phyloP scores from a whole-genome alignment of 305 asterid species.

The Salvia sclarea region DNA sequence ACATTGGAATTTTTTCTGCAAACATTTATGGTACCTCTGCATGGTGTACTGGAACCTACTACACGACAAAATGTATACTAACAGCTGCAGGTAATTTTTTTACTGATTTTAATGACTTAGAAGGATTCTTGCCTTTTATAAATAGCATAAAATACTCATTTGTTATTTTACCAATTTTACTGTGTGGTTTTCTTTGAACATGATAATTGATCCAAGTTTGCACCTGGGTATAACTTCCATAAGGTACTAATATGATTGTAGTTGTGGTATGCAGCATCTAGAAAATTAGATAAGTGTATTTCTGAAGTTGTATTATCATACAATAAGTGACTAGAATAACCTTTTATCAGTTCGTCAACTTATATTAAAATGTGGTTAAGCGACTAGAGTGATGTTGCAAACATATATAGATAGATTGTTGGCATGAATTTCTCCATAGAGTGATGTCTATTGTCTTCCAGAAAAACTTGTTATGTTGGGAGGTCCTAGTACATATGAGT shows the following conservation, averaged over 20 bases:
- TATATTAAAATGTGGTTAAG: neutral
- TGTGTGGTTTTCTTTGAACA: neutral
- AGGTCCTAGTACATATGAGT: neutral
- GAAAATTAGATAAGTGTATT: neutral
- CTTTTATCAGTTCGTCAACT: neutral
- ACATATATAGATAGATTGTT: neutral
- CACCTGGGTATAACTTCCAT: neutral
- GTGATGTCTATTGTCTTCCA: neutral
- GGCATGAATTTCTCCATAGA: conserved; percentile 1
- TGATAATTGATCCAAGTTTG: neutral
- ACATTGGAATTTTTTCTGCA: neutral
- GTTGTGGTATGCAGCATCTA: neutral
- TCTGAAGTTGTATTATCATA: neutral
- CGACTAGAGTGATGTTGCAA: neutral
- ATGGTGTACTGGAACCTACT: neutral
- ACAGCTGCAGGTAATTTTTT: neutral
- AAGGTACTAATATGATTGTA: neutral
- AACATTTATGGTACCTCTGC: neutral
- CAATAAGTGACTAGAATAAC: neutral
- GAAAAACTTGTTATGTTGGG: neutral
- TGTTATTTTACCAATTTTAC: neutral
- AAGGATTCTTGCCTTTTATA: neutral
- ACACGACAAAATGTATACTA: neutral
- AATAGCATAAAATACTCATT: neutral
- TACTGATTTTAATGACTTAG: neutral